These are phyloP conservation scores for Kalmusia sp. DNA, from an alignment of 2,329 filamentous ascomycete species.

Conservation along the genomic window DNA sequence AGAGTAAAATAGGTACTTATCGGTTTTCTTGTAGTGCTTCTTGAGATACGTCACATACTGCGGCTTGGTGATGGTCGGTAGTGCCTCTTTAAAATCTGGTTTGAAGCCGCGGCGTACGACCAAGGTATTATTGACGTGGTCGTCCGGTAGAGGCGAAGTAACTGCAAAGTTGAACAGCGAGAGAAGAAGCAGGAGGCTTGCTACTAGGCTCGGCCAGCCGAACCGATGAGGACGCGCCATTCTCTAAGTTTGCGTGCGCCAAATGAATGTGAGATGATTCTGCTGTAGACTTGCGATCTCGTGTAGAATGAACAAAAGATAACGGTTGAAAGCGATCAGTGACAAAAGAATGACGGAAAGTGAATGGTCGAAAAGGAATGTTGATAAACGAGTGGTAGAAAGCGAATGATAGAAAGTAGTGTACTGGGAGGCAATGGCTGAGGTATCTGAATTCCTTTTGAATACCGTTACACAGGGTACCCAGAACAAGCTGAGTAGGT, in stretches of 20 bases:
- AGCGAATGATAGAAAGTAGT: constrained; percentile 1
- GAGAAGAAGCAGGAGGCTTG: constrained; percentile 9
- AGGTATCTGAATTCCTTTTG: background rate
- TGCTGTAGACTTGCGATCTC: constrained; percentile 4
- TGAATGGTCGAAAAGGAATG: constrained; percentile 8
- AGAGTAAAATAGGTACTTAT: constrained; percentile 7
- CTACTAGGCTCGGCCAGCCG: constrained; percentile 7
- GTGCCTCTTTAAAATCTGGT: no score
- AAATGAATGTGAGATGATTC: constrained; percentile 4
- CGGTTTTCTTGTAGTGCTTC: background rate
- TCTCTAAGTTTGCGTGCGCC: constrained; percentile 5
- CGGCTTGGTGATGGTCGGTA: background rate
- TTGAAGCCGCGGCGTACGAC: background rate
- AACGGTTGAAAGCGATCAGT: background rate
- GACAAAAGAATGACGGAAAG: background rate
- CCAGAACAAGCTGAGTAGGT: background rate
- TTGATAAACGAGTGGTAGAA: background rate
- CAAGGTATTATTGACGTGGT: constrained; percentile 2
- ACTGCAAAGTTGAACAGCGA: constrained; percentile 9
- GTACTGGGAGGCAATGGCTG: background rate
- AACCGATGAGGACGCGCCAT: constrained; percentile 4
- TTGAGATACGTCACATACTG: constrained; percentile 4
- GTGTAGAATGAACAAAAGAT: constrained; percentile 6
- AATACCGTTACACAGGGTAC: constrained; percentile 1
- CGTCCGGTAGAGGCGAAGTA: constrained; percentile 11